phyloP scores from a whole-genome alignment of 1,284 basidiomycete genomes.

The Trichosporon asahii region DNA sequence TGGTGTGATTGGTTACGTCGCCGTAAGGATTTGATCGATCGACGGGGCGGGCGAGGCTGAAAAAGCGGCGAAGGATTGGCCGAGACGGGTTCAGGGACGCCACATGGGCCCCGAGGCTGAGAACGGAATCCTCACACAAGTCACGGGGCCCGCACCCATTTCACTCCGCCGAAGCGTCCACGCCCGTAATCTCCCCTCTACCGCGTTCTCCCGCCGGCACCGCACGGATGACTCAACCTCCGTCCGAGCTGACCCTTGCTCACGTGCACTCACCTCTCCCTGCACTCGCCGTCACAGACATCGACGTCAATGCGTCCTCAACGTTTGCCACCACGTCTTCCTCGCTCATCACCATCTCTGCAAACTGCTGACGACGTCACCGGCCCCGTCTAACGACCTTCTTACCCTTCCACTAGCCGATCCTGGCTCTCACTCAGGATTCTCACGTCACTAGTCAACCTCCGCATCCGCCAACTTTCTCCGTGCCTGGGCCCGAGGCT shows the following conservation, averaged over 20 bases:
- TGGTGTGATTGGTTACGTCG: background rate
- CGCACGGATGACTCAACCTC: background rate
- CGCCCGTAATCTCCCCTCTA: background rate
- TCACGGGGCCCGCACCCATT: background rate
- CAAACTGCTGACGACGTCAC: background rate
- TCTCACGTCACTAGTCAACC: background rate
- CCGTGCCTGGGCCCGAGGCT: background rate
- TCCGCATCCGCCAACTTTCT: background rate
- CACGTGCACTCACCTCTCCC: background rate
- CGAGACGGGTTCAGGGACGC: background rate
- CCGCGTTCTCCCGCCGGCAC: background rate
- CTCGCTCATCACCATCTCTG: background rate
- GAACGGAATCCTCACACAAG: background rate
- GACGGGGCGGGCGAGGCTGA: conserved; percentile 1
- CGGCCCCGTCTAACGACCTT: background rate
- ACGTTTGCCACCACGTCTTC: background rate
- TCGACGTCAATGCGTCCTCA: background rate
- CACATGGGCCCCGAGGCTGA: background rate
- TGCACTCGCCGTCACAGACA: background rate
- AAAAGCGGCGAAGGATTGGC: background rate
- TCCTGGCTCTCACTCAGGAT: background rate
- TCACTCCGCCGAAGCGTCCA: background rate
- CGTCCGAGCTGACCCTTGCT: background rate
- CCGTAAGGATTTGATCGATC: background rate
- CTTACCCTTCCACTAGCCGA: background rate